Percentiles rank a stretch among this genome's conserved stretches.
These are phyloP conservation scores for Exophiala calicioides DNA, from an alignment of 2,329 filamentous ascomycete species.

Conservation along the genomic window DNA sequence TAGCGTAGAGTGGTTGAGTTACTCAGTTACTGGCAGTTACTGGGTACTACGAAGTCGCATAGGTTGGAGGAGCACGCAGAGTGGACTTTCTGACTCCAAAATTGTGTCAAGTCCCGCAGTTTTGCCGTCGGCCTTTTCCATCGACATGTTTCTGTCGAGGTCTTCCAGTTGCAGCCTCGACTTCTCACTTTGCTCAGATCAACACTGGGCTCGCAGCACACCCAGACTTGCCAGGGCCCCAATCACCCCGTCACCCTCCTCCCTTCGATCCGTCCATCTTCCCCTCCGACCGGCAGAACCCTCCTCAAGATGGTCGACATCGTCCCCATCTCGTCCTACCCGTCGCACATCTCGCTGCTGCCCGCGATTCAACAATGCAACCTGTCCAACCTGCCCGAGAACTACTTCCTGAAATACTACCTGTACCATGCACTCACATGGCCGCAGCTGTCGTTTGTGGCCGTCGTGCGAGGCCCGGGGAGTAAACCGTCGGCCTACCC, in stretches of 20 bases:
- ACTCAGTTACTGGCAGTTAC: not conserved
- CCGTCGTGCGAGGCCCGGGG: conserved; percentile 77
- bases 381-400: conserved; percentile 97
- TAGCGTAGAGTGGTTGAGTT: conserved; percentile 20
- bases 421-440: conserved; percentile 97
- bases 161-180: too few relatives aligned
- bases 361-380: conserved; percentile 92
- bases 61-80: too few relatives aligned
- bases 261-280: not conserved
- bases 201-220: not conserved
- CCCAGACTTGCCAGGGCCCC: too few relatives aligned
- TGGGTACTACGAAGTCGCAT: not conserved
- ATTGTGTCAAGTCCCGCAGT: conserved; percentile 2
- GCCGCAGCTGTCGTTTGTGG: conserved; percentile 96
- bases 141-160: too few relatives aligned
- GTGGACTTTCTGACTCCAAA: too few relatives aligned
- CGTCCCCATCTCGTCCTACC: conserved; percentile 48
- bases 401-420: conserved; percentile 99
- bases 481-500: conserved; percentile 83
- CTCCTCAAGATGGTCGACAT: conserved; percentile 50
- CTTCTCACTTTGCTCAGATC: too few relatives aligned
- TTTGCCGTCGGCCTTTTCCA: conserved; percentile 7
- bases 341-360: conserved; percentile 77
- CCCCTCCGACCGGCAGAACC: not conserved
- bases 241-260: not conserved